Evolutionary conservation across 495 filamentous ascomycete species (phyloP).

Genomic region (Geopyxis carbonaria): DNA sequence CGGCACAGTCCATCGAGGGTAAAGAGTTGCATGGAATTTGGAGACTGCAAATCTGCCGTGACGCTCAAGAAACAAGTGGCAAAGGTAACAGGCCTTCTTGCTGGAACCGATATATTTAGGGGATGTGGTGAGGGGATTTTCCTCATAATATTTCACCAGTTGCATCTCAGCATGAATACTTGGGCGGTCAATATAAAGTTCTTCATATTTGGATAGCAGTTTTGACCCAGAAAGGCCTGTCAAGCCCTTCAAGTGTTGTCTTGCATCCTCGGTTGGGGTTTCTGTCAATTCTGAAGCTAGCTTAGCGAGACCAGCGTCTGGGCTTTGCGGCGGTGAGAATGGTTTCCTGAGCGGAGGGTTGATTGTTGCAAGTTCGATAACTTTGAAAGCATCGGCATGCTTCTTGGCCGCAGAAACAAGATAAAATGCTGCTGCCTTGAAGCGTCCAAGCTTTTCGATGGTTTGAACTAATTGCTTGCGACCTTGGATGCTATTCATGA

Average conservation of each 20-base stretch:
- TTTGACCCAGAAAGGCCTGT: slow-evolving; percentile 11
- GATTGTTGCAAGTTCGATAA: slow-evolving; percentile 14
- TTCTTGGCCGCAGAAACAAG: slow-evolving; percentile 14
- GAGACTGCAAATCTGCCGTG: slow-evolving; percentile 20
- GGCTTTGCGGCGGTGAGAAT: neutral
- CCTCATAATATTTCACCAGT: slow-evolving; percentile 24
- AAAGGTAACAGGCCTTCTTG: slow-evolving; percentile 24
- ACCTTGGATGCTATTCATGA: slow-evolving; percentile 10
- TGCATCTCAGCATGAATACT: slow-evolving; percentile 24
- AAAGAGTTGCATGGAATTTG: slow-evolving; percentile 17
- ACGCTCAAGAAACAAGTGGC: slow-evolving; percentile 19
- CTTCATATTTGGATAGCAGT: slow-evolving; percentile 14
- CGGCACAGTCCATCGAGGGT: slow-evolving; percentile 21
- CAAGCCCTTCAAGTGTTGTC: slow-evolving; percentile 11
- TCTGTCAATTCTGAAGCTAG: slow-evolving; percentile 13
- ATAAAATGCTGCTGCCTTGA: slow-evolving; percentile 18
- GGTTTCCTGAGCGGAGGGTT: slow-evolving; percentile 5
- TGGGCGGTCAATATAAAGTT: slow-evolving; percentile 15
- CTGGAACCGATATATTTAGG: slow-evolving; percentile 22
- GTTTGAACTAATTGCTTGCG: slow-evolving; percentile 15
- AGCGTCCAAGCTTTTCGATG: slow-evolving; percentile 24
- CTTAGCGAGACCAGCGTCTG: slow-evolving; percentile 8
- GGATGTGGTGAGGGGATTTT: slow-evolving; percentile 13
- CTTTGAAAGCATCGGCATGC: slow-evolving; percentile 10
- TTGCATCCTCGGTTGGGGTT: slow-evolving; percentile 12